Percentiles rank a stretch among this genome's conserved stretches.
These are phyloP conservation scores for Phytophthora megakarya DNA, from an alignment of 352 stramenopile species.

Conservation along the genomic window DNA sequence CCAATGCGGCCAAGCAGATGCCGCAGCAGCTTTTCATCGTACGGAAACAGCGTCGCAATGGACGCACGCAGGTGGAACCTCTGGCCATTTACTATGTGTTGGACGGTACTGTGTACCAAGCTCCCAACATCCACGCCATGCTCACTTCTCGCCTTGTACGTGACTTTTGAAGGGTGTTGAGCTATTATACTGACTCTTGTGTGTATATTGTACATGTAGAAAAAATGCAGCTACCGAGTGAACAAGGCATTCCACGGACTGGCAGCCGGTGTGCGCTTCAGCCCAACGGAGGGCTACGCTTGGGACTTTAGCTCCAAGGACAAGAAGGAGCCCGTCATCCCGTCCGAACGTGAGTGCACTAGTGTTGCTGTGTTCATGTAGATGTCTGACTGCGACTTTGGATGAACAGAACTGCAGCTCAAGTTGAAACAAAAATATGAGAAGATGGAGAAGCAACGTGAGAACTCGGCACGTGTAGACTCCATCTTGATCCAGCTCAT, in stretches of 20 bases:
- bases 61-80: slow-evolving; percentile 76
- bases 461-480: slow-evolving; percentile 83
- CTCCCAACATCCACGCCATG: slow-evolving; percentile 89
- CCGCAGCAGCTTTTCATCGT: slow-evolving; percentile 88
- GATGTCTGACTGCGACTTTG: background rate
- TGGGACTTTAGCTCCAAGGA: slow-evolving; percentile 89
- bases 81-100: slow-evolving; percentile 91
- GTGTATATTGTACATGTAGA: slow-evolving; percentile 58
- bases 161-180: background rate
- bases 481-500: slow-evolving; percentile 85
- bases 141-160: slow-evolving; percentile 84
- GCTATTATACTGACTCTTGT: slow-evolving; percentile 7
- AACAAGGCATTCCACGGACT: slow-evolving; percentile 85
- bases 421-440: slow-evolving; percentile 90
- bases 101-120: slow-evolving; percentile 87
- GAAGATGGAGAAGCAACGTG: slow-evolving; percentile 86
- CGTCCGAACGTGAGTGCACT: slow-evolving; percentile 69
- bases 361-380: background rate
- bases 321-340: slow-evolving; percentile 86
- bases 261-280: slow-evolving; percentile 81
- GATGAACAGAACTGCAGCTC: slow-evolving; percentile 67
- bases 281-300: slow-evolving; percentile 81
- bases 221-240: slow-evolving; percentile 87
- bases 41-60: slow-evolving; percentile 82
- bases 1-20: slow-evolving; percentile 82